phyloP scores from a whole-genome alignment of 139 green algal species.

The Tetradesmus lagerheimii region DNA sequence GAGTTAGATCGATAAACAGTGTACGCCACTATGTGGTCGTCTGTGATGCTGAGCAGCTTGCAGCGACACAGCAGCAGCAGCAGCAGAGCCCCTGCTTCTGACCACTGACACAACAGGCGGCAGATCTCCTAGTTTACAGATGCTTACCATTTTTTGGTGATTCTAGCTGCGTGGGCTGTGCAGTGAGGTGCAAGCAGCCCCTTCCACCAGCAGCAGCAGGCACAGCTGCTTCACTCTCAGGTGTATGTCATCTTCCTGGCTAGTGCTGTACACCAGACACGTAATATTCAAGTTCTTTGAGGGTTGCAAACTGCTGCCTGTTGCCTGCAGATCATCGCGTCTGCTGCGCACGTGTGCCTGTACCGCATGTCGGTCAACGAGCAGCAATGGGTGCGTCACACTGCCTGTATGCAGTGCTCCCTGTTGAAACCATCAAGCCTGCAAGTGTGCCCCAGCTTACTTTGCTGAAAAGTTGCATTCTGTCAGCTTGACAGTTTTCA shows the following conservation, averaged over 20 bases:
- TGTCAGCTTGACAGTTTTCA: too few species aligned
- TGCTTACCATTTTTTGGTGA: background rate
- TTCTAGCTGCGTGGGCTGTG: background rate
- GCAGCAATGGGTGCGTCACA: slow-evolving; percentile 74
- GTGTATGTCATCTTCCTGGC: too few species aligned
- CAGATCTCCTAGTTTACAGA: too few species aligned
- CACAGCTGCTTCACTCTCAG: background rate
- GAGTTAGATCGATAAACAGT: background rate
- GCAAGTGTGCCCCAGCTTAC: too few species aligned
- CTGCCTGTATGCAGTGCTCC: background rate
- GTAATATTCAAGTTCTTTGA: too few species aligned
- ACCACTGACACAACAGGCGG: background rate
- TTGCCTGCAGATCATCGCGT: slow-evolving; percentile 66
- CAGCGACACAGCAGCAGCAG: background rate
- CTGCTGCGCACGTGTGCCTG: slow-evolving; percentile 80
- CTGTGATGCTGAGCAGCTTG: background rate
- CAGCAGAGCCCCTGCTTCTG: background rate
- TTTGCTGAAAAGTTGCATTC: too few species aligned
- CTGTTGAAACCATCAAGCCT: background rate
- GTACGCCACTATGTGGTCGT: background rate
- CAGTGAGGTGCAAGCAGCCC: background rate
- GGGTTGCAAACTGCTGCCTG: background rate
- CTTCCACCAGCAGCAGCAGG: too few species aligned
- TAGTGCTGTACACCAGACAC: too few species aligned
- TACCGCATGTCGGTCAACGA: slow-evolving; percentile 81